Conservation (phyloP, 1,139 yeast genomes). For the Diutina rugosa region DNA sequence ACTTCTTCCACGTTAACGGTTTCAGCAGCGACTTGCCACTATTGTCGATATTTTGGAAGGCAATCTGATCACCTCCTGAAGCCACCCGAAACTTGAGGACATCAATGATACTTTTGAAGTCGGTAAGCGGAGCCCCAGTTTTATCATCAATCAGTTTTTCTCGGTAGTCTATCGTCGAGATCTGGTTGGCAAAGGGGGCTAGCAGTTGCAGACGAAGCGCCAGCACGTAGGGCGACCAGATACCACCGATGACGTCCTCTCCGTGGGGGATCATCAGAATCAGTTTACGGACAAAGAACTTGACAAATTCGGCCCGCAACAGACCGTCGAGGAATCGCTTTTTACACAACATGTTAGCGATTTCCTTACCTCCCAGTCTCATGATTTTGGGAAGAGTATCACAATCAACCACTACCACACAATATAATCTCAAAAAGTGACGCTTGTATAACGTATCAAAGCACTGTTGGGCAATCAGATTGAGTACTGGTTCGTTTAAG, state of each 20-base stretch:
- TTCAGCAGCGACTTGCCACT: slow-evolving; percentile 37
- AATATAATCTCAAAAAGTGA: slow-evolving; percentile 69
- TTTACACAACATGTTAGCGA: slow-evolving; percentile 88
- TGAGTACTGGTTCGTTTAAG: slow-evolving; percentile 45
- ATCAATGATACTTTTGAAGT: slow-evolving; percentile 60
- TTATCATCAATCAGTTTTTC: slow-evolving; percentile 66
- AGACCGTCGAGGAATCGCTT: slow-evolving; percentile 68
- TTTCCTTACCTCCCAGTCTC: slow-evolving; percentile 77
- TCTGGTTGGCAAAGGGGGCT: slow-evolving; percentile 36
- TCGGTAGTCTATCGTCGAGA: slow-evolving; percentile 62
- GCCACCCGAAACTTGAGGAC: slow-evolving; percentile 69
- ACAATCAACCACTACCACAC: slow-evolving; percentile 71
- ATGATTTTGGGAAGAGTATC: slow-evolving; percentile 75
- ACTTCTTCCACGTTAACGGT: slow-evolving; percentile 71
- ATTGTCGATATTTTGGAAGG: slow-evolving; percentile 54
- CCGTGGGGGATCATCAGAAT: slow-evolving; percentile 65
- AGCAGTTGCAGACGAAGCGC: slow-evolving; percentile 40
- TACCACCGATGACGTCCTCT: slow-evolving; percentile 68
- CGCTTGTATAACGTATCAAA: slow-evolving; percentile 56
- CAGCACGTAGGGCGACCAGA: slow-evolving; percentile 71
- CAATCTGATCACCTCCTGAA: slow-evolving; percentile 67
- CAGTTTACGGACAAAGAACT: slow-evolving; percentile 60
- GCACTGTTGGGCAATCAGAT: slow-evolving; percentile 64
- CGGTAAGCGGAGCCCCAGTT: slow-evolving; percentile 60
- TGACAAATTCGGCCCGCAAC: slow-evolving; percentile 65